A percentile compares a stretch with the other conserved stretches of the same genome.
Evolutionary conservation across 2,329 filamentous ascomycete genomes (phyloP).

Genomic region (Periconia sp.): DNA sequence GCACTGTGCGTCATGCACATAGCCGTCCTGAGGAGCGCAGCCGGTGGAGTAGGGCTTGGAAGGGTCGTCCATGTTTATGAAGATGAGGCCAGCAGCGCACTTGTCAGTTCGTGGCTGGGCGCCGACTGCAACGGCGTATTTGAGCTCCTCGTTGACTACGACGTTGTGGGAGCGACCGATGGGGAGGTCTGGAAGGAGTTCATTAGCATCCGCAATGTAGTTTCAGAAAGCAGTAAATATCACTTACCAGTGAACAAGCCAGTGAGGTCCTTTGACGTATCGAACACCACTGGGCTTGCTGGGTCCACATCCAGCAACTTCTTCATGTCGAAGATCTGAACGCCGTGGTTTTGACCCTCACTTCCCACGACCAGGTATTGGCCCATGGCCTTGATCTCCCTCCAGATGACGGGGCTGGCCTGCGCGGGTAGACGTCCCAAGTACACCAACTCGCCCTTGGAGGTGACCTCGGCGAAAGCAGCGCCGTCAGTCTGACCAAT

Average conservation of each 20-base stretch:
- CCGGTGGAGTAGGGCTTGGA: slow-evolving; percentile 50
- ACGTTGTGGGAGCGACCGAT: slow-evolving; percentile 40
- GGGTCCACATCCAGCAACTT: slow-evolving; percentile 39
- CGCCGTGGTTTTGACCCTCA: slow-evolving; percentile 49
- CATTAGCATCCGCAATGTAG: slow-evolving; percentile 13
- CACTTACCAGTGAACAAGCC: slow-evolving; percentile 25
- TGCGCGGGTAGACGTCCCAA: slow-evolving; percentile 56
- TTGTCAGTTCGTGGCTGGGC: slow-evolving; percentile 31
- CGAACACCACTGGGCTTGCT: slow-evolving; percentile 34
- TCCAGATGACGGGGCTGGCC: slow-evolving; percentile 51
- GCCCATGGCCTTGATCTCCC: slow-evolving; percentile 52
- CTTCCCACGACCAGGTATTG: slow-evolving; percentile 47
- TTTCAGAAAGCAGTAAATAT: not conserved
- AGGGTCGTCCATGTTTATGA: slow-evolving; percentile 60
- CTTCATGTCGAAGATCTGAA: slow-evolving; percentile 64
- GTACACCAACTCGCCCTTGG: slow-evolving; percentile 53
- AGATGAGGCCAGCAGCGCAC: slow-evolving; percentile 58
- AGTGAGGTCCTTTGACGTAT: slow-evolving; percentile 29
- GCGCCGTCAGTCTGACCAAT: slow-evolving; percentile 60
- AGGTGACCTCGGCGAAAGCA: slow-evolving; percentile 55
- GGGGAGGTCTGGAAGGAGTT: slow-evolving; percentile 16
- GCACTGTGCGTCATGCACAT: slow-evolving; percentile 64
- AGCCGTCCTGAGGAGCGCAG: slow-evolving; percentile 58
- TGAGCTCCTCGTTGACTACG: slow-evolving; percentile 37
- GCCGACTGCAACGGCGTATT: slow-evolving; percentile 39